Percentiles rank a stretch among this genome's conserved stretches.
phyloP scores from a whole-genome alignment of 225 moss, liverwort and hornwort species.

The Ulota crispa region DNA sequence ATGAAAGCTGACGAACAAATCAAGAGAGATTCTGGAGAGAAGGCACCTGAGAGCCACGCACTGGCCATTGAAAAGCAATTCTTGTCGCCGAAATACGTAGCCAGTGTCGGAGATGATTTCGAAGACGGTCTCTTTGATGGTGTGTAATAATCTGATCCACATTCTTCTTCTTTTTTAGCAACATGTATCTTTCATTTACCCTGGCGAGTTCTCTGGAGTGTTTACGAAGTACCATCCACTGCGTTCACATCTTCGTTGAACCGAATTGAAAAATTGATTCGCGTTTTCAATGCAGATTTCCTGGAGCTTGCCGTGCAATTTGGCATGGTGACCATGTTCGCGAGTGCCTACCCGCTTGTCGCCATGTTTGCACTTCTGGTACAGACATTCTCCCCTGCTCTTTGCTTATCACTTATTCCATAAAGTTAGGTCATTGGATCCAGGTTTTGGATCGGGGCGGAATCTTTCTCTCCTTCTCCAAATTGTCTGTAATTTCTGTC shows the following conservation, averaged over 20 bases:
- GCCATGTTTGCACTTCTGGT: conserved; percentile 73
- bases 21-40: conserved; percentile 70
- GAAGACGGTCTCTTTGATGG: conserved; percentile 93
- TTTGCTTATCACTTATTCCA: background rate
- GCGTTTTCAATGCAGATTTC: conserved; percentile 55
- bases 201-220: background rate
- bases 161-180: conserved; percentile 4
- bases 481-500: background rate
- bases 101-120: conserved; percentile 66
- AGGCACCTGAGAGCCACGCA: conserved; percentile 44
- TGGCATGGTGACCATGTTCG: conserved; percentile 93
- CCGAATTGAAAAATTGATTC: background rate
- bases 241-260: background rate
- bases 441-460: background rate
- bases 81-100: conserved; percentile 62
- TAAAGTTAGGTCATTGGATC: background rate
- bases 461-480: background rate
- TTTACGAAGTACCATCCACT: background rate
- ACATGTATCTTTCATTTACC: too few relatives aligned
- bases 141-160: conserved; percentile 1
- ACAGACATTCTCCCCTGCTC: conserved; percentile 1
- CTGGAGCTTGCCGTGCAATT: conserved; percentile 89
- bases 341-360: conserved; percentile 79
- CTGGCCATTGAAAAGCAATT: conserved; percentile 60
- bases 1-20: conserved; percentile 64